Conservation (phyloP, 176 grass and related monocot species). For the Paspalum notatum region DNA sequence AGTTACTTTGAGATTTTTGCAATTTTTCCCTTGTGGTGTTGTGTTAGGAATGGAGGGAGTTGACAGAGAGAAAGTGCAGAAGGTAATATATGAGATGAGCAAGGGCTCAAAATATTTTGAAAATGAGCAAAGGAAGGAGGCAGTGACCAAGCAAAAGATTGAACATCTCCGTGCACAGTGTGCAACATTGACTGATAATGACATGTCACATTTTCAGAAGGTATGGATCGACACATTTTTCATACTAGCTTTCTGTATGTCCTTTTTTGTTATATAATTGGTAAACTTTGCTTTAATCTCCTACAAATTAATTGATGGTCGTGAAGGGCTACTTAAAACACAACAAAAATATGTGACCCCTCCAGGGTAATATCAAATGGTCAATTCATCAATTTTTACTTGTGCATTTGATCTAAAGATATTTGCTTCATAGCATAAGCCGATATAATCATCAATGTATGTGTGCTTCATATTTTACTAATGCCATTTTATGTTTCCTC, state of each 20-base stretch:
- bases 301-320: neutral
- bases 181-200: conserved; percentile 68
- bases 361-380: neutral
- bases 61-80: conserved; percentile 90
- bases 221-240: conserved; percentile 34
- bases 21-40: conserved; percentile 29
- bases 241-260: neutral
- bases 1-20: neutral
- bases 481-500: neutral
- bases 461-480: neutral
- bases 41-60: conserved; percentile 90
- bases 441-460: neutral
- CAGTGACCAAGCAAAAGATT: conserved; percentile 74
- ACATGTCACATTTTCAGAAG: conserved; percentile 80
- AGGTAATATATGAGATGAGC: conserved; percentile 88
- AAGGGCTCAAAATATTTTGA: conserved; percentile 97
- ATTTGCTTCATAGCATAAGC: neutral
- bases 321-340: neutral
- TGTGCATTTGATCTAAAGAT: neutral
- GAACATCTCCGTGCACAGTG: conserved; percentile 60
- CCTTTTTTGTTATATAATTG: conserved; percentile 10
- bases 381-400: neutral
- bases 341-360: neutral
- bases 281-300: conserved; percentile 9
- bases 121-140: conserved; percentile 91